Evolutionary conservation across 2,329 filamentous ascomycete species (phyloP), one percentile per base, ranked within the genome.

Genomic region (Juglanconis oblonga): DNA sequence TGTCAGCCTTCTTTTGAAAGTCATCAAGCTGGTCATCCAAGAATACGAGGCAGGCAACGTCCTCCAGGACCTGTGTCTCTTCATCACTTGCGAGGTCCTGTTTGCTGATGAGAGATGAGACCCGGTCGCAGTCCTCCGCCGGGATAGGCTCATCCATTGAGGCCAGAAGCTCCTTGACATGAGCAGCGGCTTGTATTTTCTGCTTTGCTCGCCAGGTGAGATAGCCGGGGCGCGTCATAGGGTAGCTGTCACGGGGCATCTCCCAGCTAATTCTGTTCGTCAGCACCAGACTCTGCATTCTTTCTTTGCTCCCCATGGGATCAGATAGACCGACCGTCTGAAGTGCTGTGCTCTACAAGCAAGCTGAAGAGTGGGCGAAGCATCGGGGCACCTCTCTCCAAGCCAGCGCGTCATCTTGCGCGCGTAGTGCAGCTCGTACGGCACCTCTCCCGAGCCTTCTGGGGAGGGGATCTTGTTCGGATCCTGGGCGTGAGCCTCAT

Each of bases 291-390:
- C 44, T 11, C 24, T 35, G 13, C 36, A 38, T 40, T 56, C 31
- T 47, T 35, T 55, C 17, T 38, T 47, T 57, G 50, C 54, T 57
- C 38, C 24, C 36, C 24, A 11, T 29, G 45, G 44, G 33, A 47
- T 47, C 55, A 62, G 36, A 48, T 35, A 51, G 32, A 51, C 69
- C 52, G 65, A 82, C 75, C 90, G 87, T 56, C 87, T 84, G 68
- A 96, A 90, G 73, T 96, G 92, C 73, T 96, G 92, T 10, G 91
- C 91, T 65, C 91, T 87, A 65, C 92, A 89, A 17, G 92, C 92
- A 51, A 95, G 80, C 64, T 85, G 85, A 57, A 96, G 79, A 31
- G 84, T 74, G 1, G 87, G 86, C 2, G 88, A 86, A 1, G 91
- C 87, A 33, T 78, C 66, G 0, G 90, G 86, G 8, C 76, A 74